A percentile compares a stretch with the other conserved stretches of the same genome.
Evolutionary conservation across 2,329 filamentous ascomycete genomes (phyloP).

Genomic region (Corinectria fuckeliana): DNA sequence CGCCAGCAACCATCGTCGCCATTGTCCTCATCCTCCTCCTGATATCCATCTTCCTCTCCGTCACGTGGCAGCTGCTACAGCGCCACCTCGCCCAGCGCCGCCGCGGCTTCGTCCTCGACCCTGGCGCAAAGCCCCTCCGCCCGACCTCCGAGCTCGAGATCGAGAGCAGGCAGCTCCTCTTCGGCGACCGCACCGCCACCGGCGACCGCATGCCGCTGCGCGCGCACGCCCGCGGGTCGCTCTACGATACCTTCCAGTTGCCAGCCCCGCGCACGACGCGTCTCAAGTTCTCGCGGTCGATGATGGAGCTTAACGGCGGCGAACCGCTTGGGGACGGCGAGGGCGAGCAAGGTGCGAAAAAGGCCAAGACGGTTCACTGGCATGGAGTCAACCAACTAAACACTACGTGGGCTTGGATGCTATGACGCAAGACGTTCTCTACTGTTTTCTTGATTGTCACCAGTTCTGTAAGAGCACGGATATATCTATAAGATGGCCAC

Average conservation of each 20-base stretch:
- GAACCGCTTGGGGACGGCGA: slow-evolving; percentile 21
- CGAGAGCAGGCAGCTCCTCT: slow-evolving; percentile 26
- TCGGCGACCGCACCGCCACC: slow-evolving; percentile 9
- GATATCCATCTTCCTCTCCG: slow-evolving; percentile 27
- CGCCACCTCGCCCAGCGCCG: slow-evolving; percentile 20
- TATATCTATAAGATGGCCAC: not conserved
- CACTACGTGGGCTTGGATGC: slow-evolving; percentile 40
- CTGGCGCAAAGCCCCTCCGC: not conserved
- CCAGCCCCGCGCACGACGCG: slow-evolving; percentile 27
- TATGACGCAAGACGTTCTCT: slow-evolving; percentile 19
- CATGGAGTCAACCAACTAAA: slow-evolving; percentile 39
- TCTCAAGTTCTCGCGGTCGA: slow-evolving; percentile 31
- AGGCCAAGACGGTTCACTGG: slow-evolving; percentile 37
- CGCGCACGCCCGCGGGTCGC: slow-evolving; percentile 24
- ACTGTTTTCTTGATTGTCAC: not conserved
- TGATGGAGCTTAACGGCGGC: slow-evolving; percentile 37
- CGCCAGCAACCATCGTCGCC: slow-evolving; percentile 29
- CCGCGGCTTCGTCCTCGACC: slow-evolving; percentile 17
- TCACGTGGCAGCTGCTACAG: slow-evolving; percentile 27
- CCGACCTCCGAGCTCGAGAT: slow-evolving; percentile 24
- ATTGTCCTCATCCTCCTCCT: slow-evolving; percentile 27
- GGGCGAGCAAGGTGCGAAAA: slow-evolving; percentile 21
- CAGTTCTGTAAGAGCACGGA: too few relatives aligned
- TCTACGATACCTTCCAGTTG: slow-evolving; percentile 37
- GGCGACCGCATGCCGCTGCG: slow-evolving; percentile 30